phyloP scores from a whole-genome alignment of 2,329 filamentous ascomycete genomes.

The Graphilbum ipis-grandicollis region DNA sequence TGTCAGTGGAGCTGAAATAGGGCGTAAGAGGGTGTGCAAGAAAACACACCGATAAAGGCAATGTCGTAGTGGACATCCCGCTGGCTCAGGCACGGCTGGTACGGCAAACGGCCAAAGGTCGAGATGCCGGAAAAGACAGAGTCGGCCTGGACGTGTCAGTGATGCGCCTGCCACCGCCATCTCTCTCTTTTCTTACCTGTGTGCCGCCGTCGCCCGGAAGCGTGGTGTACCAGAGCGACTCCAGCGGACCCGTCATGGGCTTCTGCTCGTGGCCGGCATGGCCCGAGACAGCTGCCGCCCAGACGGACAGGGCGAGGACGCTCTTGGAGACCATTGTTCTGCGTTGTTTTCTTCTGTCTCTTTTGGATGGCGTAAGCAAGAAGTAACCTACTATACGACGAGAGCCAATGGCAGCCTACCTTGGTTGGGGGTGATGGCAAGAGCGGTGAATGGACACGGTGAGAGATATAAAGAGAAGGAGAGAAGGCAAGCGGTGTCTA shows the following conservation, averaged over 20 bases:
- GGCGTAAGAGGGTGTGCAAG: neutral
- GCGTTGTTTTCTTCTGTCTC: neutral
- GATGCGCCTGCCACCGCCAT: no score
- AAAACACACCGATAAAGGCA: slow-evolving; percentile 56
- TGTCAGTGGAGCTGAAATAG: neutral
- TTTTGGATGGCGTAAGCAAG: neutral
- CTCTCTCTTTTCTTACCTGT: slow-evolving; percentile 32
- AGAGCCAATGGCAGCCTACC: no score
- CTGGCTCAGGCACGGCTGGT: slow-evolving; percentile 58
- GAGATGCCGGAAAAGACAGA: slow-evolving; percentile 80
- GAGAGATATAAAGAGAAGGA: no score
- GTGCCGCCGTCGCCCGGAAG: slow-evolving; percentile 72
- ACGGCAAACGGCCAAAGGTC: slow-evolving; percentile 66
- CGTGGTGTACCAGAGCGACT: slow-evolving; percentile 66
- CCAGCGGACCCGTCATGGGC: slow-evolving; percentile 48
- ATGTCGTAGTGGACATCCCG: slow-evolving; percentile 62
- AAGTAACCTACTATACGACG: neutral
- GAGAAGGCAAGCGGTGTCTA: no score
- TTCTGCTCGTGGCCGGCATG: slow-evolving; percentile 46
- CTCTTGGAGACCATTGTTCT: slow-evolving; percentile 4
- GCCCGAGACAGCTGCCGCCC: slow-evolving; percentile 34
- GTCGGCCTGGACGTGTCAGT: slow-evolving; percentile 66
- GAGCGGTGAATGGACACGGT: no score
- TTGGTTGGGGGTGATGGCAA: no score
- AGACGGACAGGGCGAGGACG: slow-evolving; percentile 16